phyloP scores from a whole-genome alignment of 1,284 basidiomycete genomes.

The Papiliotrema fonsecae region DNA sequence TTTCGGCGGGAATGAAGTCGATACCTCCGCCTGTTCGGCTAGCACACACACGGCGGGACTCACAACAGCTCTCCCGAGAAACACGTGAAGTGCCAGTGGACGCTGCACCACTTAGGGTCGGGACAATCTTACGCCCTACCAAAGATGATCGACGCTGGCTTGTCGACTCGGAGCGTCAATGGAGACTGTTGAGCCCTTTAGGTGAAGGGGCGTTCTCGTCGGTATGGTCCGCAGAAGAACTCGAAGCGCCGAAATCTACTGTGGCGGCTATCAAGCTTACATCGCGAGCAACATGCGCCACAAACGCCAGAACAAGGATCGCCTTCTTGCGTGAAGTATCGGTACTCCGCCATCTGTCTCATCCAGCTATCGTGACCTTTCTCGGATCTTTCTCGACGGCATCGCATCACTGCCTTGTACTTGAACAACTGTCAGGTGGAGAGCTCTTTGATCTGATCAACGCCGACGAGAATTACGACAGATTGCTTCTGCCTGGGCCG shows the following conservation, averaged over 20 bases:
- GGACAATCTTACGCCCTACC: constrained; percentile 18
- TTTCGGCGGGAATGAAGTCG: constrained; percentile 4
- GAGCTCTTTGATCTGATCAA: constrained; percentile 78
- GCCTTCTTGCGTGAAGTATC: constrained; percentile 84
- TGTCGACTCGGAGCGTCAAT: constrained; percentile 1
- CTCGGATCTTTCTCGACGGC: constrained; percentile 69
- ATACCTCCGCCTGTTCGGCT: not conserved
- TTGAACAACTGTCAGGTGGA: constrained; percentile 73
- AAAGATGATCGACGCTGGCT: constrained; percentile 2
- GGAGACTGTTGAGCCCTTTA: constrained; percentile 56
- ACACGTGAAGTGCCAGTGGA: constrained; percentile 14
- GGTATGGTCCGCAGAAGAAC: constrained; percentile 61
- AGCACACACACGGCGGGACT: constrained; percentile 11
- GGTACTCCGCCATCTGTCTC: constrained; percentile 75
- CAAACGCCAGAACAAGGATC: constrained; percentile 67
- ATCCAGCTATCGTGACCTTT: constrained; percentile 75
- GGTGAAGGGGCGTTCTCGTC: constrained; percentile 71
- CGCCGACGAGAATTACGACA: constrained; percentile 55
- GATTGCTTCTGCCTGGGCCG: constrained; percentile 39
- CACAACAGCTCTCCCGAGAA: constrained; percentile 18
- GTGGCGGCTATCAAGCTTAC: constrained; percentile 85
- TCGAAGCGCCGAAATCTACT: constrained; percentile 1
- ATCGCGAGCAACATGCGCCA: constrained; percentile 55
- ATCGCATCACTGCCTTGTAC: constrained; percentile 71
- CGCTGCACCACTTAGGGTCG: constrained; percentile 15